Conservation (phyloP, 495 filamentous ascomycete species). For the Echria macrotheca region DNA sequence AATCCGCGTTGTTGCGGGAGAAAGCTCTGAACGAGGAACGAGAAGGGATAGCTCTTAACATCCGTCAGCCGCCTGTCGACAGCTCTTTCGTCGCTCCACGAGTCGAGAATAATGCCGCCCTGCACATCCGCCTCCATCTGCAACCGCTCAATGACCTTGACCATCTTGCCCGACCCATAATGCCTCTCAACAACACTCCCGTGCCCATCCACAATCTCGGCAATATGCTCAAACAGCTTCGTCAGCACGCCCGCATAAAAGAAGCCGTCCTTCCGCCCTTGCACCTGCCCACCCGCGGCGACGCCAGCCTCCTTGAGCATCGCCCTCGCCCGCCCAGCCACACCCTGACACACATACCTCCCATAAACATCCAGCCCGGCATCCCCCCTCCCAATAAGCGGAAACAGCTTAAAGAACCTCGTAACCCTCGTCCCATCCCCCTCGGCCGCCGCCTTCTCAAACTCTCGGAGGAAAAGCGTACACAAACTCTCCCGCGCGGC, state of each 20-base stretch:
- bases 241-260: slow-evolving; percentile 92
- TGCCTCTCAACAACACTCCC: slow-evolving; percentile 85
- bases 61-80: slow-evolving; percentile 85
- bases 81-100: slow-evolving; percentile 83
- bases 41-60: slow-evolving; percentile 94
- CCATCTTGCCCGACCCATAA: slow-evolving; percentile 88
- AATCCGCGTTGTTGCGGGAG: slow-evolving; percentile 59
- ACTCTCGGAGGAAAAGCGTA: slow-evolving; percentile 84
- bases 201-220: slow-evolving; percentile 89
- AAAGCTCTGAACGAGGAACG: slow-evolving; percentile 93
- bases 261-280: slow-evolving; percentile 59
- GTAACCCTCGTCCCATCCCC: slow-evolving; percentile 83
- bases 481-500: slow-evolving; percentile 82
- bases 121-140: slow-evolving; percentile 95
- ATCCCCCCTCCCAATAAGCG: slow-evolving; percentile 83
- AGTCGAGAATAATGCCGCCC: slow-evolving; percentile 94
- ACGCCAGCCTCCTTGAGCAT: slow-evolving; percentile 68
- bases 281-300: slow-evolving; percentile 25
- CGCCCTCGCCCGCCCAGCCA: slow-evolving; percentile 72
- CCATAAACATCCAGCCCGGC: slow-evolving; percentile 92
- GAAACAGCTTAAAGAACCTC: slow-evolving; percentile 96
- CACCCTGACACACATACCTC: slow-evolving; percentile 88
- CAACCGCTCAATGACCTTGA: slow-evolving; percentile 87
- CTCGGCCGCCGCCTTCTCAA: slow-evolving; percentile 83
- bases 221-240: slow-evolving; percentile 93